phyloP scores from a whole-genome alignment of 495 filamentous ascomycete species.

The Corynascus novoguineensis region DNA sequence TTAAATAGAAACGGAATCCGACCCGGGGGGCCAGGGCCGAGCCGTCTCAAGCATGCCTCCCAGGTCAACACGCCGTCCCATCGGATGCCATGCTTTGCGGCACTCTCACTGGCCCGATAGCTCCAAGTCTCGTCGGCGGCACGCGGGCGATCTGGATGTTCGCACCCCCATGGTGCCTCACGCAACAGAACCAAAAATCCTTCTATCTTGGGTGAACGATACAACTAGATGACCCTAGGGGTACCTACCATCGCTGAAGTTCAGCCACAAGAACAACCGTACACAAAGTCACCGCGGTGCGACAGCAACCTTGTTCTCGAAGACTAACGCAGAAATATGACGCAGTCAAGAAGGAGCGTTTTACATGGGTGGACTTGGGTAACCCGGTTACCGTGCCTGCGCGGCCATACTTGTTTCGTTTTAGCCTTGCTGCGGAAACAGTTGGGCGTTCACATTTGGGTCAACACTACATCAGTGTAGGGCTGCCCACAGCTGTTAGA shows the following conservation, averaged over 20 bases:
- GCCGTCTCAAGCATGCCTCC: background rate
- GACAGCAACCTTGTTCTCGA: background rate
- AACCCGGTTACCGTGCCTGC: too few relatives aligned
- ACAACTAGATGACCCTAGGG: too few relatives aligned
- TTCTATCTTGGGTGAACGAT: background rate
- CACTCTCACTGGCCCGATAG: background rate
- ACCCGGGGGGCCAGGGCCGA: constrained; percentile 14
- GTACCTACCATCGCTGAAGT: too few relatives aligned
- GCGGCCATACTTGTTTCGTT: too few relatives aligned
- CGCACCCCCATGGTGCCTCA: background rate
- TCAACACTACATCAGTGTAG: too few relatives aligned
- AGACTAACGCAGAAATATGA: too few relatives aligned
- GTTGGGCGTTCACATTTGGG: too few relatives aligned
- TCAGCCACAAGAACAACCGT: too few relatives aligned
- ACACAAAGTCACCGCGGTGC: background rate
- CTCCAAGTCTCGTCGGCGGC: background rate
- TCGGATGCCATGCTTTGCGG: background rate
- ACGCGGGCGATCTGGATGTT: background rate
- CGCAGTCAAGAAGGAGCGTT: too few relatives aligned
- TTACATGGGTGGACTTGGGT: too few relatives aligned
- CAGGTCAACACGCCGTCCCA: background rate
- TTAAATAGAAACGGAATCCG: constrained; percentile 10
- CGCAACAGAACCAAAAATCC: background rate
- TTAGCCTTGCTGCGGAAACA: too few relatives aligned
- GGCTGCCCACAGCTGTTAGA: too few relatives aligned